Evolutionary conservation across 2,329 filamentous ascomycete genomes (phyloP).

Genomic region (Septoria petroselini): DNA sequence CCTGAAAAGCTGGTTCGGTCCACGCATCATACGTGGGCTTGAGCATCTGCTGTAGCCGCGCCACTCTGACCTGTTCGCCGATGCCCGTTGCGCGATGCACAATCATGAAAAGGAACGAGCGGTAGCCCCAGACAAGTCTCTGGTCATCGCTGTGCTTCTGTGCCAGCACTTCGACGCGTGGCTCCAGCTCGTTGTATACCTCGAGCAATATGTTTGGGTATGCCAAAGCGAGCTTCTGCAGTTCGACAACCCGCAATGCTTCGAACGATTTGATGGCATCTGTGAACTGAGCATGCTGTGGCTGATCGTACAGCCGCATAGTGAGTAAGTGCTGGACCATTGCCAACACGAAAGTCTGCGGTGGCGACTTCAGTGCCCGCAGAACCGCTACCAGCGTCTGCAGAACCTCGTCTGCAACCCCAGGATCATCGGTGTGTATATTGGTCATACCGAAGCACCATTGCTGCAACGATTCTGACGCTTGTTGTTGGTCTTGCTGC

Average conservation of each 20-base stretch:
- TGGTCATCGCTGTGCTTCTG: slow-evolving; percentile 71
- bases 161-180: slow-evolving; percentile 76
- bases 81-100: slow-evolving; percentile 78
- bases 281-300: slow-evolving; percentile 69
- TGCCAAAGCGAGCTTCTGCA: slow-evolving; percentile 82
- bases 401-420: slow-evolving; percentile 35
- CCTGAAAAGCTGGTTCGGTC: slow-evolving; percentile 67
- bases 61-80: slow-evolving; percentile 66
- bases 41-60: slow-evolving; percentile 72
- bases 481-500: slow-evolving; percentile 60
- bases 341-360: slow-evolving; percentile 68
- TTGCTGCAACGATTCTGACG: slow-evolving; percentile 44
- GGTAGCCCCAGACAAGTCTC: slow-evolving; percentile 79
- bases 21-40: slow-evolving; percentile 78
- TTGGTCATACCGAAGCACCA: slow-evolving; percentile 72
- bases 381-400: slow-evolving; percentile 34
- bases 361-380: slow-evolving; percentile 29
- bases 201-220: slow-evolving; percentile 87
- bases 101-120: slow-evolving; percentile 89
- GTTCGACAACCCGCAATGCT: slow-evolving; percentile 76
- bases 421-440: slow-evolving; percentile 61
- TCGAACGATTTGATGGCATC: slow-evolving; percentile 90
- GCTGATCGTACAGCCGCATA: slow-evolving; percentile 70
- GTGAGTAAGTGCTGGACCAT: slow-evolving; percentile 88
- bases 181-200: slow-evolving; percentile 80